Percentiles rank a stretch among this genome's conserved stretches.
These are phyloP conservation scores for Hypoxylon subgilvum DNA, from an alignment of 495 filamentous ascomycete species.

Conservation along the genomic window DNA sequence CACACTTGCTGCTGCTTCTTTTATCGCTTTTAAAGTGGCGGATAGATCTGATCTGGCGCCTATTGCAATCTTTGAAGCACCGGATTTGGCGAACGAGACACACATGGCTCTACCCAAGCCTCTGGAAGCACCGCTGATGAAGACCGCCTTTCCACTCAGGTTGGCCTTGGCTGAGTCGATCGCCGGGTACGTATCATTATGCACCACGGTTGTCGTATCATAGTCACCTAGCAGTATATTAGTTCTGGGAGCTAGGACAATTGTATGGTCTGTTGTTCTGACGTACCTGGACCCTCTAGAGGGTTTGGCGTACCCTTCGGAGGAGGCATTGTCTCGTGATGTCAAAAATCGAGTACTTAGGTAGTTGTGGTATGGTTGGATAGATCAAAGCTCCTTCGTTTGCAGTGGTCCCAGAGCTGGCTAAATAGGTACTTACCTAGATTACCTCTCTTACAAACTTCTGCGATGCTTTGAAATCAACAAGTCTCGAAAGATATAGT, in stretches of 20 bases:
- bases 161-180: constrained; percentile 48
- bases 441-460: too few species aligned
- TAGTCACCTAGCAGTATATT: constrained; percentile 33
- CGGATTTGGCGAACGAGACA: constrained; percentile 54
- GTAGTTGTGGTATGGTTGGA: too few species aligned
- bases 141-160: constrained; percentile 47
- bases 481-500: too few species aligned
- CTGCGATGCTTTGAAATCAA: too few species aligned
- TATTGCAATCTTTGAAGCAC: constrained; percentile 52
- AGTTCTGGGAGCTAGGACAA: not conserved
- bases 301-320: constrained; percentile 31
- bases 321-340: too few species aligned
- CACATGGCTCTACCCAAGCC: constrained; percentile 56
- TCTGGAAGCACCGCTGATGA: constrained; percentile 59
- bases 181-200: constrained; percentile 54
- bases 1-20: constrained; percentile 43
- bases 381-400: too few species aligned
- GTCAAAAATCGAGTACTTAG: too few species aligned
- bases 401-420: too few species aligned
- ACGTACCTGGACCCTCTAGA: constrained; percentile 33
- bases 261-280: not conserved
- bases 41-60: constrained; percentile 53
- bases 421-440: too few species aligned
- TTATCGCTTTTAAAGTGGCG: constrained; percentile 41
- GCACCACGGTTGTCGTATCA: constrained; percentile 33